Conservation (phyloP, 441 rosid species). For the Omphalea diandra region DNA sequence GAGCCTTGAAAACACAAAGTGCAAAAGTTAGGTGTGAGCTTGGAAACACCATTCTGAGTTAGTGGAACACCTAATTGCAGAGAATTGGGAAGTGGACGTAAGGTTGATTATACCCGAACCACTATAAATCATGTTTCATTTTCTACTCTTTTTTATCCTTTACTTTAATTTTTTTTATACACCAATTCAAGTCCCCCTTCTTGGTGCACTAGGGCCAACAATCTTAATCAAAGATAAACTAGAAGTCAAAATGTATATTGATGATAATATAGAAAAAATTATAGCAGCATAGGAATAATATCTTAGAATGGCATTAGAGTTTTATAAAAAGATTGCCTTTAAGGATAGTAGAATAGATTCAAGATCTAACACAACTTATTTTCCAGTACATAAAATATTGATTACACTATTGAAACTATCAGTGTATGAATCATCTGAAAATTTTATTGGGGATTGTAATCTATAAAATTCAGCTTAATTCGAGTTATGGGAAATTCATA, state of each 20-base stretch:
- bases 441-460: background rate
- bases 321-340: background rate
- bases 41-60: too few relatives aligned
- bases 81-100: too few relatives aligned
- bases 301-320: background rate
- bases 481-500: background rate
- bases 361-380: background rate
- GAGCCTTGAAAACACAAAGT: too few relatives aligned
- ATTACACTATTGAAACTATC: background rate
- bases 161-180: too few relatives aligned
- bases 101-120: too few relatives aligned
- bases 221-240: background rate
- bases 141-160: too few relatives aligned
- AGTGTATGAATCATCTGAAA: background rate
- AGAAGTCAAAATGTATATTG: background rate
- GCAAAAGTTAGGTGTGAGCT: too few relatives aligned
- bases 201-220: too few relatives aligned
- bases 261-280: background rate
- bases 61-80: too few relatives aligned
- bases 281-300: background rate
- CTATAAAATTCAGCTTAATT: background rate
- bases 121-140: too few relatives aligned
- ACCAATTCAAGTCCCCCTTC: too few relatives aligned
- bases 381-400: background rate
- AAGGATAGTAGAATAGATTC: background rate